phyloP scores from a whole-genome alignment of 306 rosid genomes.

The Gastrolobium bilobum region DNA sequence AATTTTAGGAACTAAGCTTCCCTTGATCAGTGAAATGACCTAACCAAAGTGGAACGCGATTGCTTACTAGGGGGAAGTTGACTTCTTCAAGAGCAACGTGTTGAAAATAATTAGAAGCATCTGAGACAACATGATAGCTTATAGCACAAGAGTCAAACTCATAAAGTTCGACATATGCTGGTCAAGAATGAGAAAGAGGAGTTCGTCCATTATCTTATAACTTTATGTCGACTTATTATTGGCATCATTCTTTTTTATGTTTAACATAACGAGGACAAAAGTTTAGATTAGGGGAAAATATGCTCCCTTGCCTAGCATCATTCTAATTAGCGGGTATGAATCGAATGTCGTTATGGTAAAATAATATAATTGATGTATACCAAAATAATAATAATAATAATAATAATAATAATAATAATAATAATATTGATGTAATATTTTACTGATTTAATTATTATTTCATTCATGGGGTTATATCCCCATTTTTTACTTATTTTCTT shows the following conservation, averaged over 20 bases:
- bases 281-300: too few species aligned
- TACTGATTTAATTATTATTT: background rate
- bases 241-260: too few species aligned
- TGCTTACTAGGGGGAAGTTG: conserved; percentile 2
- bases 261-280: too few species aligned
- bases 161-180: background rate
- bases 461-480: background rate
- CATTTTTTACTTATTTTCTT: background rate
- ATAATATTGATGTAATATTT: background rate
- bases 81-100: conserved; percentile 15
- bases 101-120: background rate
- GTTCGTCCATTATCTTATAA: too few species aligned
- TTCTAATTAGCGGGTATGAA: too few species aligned
- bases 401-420: too few species aligned
- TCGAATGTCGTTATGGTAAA: too few species aligned
- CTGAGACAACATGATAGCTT: background rate
- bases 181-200: background rate
- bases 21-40: background rate
- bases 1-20: background rate
- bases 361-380: background rate
- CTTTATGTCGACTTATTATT: too few species aligned
- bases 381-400: too few species aligned
- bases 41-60: background rate
- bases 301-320: too few species aligned
- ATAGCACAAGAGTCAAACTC: background rate